Evolutionary conservation across 768 basidiomycete genomes (phyloP), one percentile per base, ranked within the genome.

Genomic region (Mrakia frigida): DNA sequence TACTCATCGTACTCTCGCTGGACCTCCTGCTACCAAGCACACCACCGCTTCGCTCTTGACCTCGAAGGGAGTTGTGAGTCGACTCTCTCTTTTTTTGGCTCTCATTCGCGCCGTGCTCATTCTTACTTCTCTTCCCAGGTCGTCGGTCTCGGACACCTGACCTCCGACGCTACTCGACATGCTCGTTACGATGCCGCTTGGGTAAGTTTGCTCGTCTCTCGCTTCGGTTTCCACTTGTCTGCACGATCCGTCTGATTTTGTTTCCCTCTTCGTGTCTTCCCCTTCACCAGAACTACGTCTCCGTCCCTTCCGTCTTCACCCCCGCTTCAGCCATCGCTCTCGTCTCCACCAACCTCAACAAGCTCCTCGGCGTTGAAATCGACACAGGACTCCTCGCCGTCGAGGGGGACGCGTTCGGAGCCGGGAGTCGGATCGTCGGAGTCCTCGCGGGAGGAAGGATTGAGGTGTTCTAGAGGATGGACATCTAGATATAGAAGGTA

Each of bases 141-240:
- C 35, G 82, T 83, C 50, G 83, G 81, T 18, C 74, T 82, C 89
- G 90, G 80, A 70, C 65, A 83, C 86, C 63, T 88, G 89, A 77
- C 87, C 87, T 56, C 93, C 90, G 90, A 86, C 87, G 71, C 50
- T 37, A 90, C 91, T 10, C 88, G 91, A 35, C 92, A 90, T 81
- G 86, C 90, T 14, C 88, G 90, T 23, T 91, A 93, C 79, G 93
- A 96, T 78, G 83, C 89, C 39, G 91, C 88, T 65, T 95, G 94
- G 93, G 91, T 90, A n/a, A n/a, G n/a, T n/a, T n/a, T n/a, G n/a
- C n/a, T n/a, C n/a, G n/a, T n/a, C n/a, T n/a, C n/a, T n/a, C n/a
- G n/a, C n/a, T n/a, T n/a, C n/a, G n/a, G n/a, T n/a, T n/a, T n/a
- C n/a, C n/a, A n/a, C n/a, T 50, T 6, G 46, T 50, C 2, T 18